A percentile compares a stretch with the other conserved stretches of the same genome.
Conservation (phyloP, 208 protist species). For the Trypanosoma cruzi region DNA sequence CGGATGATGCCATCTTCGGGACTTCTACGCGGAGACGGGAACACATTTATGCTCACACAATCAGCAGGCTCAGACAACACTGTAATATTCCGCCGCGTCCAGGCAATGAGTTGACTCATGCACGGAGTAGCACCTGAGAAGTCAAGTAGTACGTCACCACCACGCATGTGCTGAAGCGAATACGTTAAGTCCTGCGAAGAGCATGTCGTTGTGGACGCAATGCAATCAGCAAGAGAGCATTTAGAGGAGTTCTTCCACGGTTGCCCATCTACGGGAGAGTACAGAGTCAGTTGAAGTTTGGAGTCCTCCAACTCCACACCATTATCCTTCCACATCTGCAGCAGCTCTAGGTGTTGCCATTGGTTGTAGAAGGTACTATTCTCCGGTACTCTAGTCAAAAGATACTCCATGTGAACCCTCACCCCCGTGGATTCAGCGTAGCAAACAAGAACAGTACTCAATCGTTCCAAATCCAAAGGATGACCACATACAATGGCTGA, state of each 20-base stretch:
- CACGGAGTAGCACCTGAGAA: constrained; percentile 53
- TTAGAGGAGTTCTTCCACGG: constrained; percentile 27
- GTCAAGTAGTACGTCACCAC: constrained; percentile 69
- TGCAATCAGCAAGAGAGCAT: constrained; percentile 35
- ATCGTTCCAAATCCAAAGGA: constrained; percentile 66
- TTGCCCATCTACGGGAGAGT: constrained; percentile 74
- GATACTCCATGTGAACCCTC: constrained; percentile 76
- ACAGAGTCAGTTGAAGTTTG: constrained; percentile 51
- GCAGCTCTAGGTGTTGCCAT: constrained; percentile 48
- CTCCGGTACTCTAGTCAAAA: constrained; percentile 53
- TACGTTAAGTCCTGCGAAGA: constrained; percentile 68
- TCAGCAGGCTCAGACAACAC: constrained; percentile 54
- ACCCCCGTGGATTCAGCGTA: constrained; percentile 62
- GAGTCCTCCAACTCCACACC: constrained; percentile 43
- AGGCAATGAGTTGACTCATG: constrained; percentile 63
- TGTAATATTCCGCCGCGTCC: constrained; percentile 51
- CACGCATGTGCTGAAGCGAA: constrained; percentile 58
- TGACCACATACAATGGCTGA: constrained; percentile 75
- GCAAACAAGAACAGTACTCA: constrained; percentile 57
- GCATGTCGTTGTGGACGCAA: constrained; percentile 60
- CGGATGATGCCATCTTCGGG: constrained; percentile 39
- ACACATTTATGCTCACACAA: constrained; percentile 36
- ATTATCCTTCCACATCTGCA: constrained; percentile 52
- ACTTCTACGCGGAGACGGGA: constrained; percentile 61
- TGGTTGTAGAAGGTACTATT: constrained; percentile 74